Conservation (phyloP, 139 green algal genomes). For the Coelastrella sp. region DNA sequence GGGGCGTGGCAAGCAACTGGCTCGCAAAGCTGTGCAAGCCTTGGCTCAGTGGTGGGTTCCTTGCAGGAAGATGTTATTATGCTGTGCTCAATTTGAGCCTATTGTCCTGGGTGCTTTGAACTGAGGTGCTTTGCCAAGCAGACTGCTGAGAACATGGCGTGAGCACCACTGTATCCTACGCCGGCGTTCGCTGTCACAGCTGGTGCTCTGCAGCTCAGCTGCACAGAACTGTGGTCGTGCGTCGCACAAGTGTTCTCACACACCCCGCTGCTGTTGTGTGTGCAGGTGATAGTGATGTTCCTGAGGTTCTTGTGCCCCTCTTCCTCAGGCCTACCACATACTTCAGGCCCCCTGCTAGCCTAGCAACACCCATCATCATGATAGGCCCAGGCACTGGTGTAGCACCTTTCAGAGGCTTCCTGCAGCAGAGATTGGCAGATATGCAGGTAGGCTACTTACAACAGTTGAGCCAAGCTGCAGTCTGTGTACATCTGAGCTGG, state of each 20-base stretch:
- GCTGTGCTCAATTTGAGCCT: no score
- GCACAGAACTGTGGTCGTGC: not conserved
- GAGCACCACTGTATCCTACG: no score
- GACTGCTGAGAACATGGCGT: no score
- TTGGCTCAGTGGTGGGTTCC: slow-evolving; percentile 28
- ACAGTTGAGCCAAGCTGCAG: no score
- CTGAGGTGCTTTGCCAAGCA: no score
- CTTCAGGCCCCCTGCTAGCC: slow-evolving; percentile 74
- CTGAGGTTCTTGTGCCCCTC: slow-evolving; percentile 40
- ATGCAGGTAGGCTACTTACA: slow-evolving; percentile 1
- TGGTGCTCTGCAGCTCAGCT: not conserved
- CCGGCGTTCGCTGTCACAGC: not conserved
- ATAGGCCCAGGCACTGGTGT: slow-evolving; percentile 93
- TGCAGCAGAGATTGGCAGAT: slow-evolving; percentile 68
- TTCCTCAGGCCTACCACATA: slow-evolving; percentile 56
- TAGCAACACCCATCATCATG: slow-evolving; percentile 83
- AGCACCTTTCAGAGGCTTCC: slow-evolving; percentile 89
- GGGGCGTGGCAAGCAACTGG: slow-evolving; percentile 88
- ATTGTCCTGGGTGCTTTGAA: no score
- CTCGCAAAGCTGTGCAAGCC: slow-evolving; percentile 68
- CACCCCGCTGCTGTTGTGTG: not conserved
- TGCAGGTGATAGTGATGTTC: not conserved
- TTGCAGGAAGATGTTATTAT: no score
- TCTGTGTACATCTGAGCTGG: no score
- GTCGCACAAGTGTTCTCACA: no score